Percentiles rank a stretch among this genome's conserved stretches.
Evolutionary conservation across 2,329 filamentous ascomycete species (phyloP).

Genomic region (Fusarium fujikuroi): DNA sequence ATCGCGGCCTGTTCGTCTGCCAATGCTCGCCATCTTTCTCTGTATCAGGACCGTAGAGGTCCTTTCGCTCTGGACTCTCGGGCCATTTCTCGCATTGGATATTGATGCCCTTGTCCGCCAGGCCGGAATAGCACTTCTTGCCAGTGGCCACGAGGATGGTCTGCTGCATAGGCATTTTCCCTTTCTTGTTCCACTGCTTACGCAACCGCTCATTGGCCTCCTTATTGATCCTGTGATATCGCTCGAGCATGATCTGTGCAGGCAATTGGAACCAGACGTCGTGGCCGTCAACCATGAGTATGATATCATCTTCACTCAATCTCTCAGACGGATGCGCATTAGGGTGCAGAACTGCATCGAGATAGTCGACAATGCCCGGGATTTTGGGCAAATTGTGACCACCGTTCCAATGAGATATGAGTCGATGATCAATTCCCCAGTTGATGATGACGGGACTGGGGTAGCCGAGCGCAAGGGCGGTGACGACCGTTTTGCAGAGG

Average conservation of each 20-base stretch:
- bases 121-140: not conserved
- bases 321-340: constrained; percentile 2
- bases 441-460: constrained; percentile 14
- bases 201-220: not conserved
- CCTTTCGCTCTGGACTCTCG: not conserved
- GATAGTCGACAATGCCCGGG: constrained; percentile 6
- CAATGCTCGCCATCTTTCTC: not conserved
- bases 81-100: not conserved
- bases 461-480: constrained; percentile 5
- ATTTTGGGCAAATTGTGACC: constrained; percentile 6
- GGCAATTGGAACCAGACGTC: constrained; percentile 16
- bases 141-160: not conserved
- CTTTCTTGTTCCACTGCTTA: not conserved
- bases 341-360: constrained; percentile 11
- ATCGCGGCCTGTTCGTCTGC: not conserved
- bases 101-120: not conserved
- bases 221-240: constrained; percentile 15
- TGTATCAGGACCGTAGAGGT: not conserved
- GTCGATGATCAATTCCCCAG: constrained; percentile 1
- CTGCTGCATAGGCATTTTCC: not conserved
- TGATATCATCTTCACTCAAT: not conserved
- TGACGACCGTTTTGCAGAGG: constrained; percentile 10
- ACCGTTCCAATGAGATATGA: not conserved
- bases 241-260: not conserved
- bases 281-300: constrained; percentile 1